These are phyloP conservation scores for Yarrowia sp. DNA, from an alignment of 805 yeast species.

Conservation along the genomic window DNA sequence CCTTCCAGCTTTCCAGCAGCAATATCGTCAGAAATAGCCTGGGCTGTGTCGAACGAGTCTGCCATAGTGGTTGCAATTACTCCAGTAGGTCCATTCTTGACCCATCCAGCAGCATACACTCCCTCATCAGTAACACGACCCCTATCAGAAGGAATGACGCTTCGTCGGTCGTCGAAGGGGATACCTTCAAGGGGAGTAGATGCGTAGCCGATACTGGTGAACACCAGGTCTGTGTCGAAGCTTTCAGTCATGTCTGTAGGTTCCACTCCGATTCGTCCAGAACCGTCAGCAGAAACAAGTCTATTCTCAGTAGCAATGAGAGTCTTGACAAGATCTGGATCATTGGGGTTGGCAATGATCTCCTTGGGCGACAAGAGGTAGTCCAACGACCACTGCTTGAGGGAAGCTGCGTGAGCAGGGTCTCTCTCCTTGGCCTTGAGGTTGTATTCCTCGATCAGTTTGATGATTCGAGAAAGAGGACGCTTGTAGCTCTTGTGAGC, in stretches of 20 bases:
- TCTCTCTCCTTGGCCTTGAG: conserved; percentile 21
- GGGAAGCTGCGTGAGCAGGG: conserved; percentile 10
- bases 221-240: conserved; percentile 65
- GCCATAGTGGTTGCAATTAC: conserved; percentile 91
- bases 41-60: conserved; percentile 80
- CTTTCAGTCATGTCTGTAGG: conserved; percentile 40
- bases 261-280: conserved; percentile 47
- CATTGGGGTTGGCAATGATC: conserved; percentile 51
- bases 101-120: conserved; percentile 89
- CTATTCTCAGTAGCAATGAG: conserved; percentile 60
- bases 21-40: conserved; percentile 64
- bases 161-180: conserved; percentile 56
- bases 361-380: conserved; percentile 72
- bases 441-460: conserved; percentile 43
- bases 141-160: conserved; percentile 56
- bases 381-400: conserved; percentile 67
- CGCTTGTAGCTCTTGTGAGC: conserved; percentile 37
- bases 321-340: conserved; percentile 53
- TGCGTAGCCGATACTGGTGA: conserved; percentile 83
- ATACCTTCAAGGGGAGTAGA: conserved; percentile 65
- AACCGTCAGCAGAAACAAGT: conserved; percentile 53
- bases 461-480: conserved; percentile 40
- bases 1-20: conserved; percentile 46
- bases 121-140: conserved; percentile 60
- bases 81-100: conserved; percentile 83